Evolutionary conservation across 2,329 filamentous ascomycete species (phyloP).

Genomic region (Pyrenophora teres): DNA sequence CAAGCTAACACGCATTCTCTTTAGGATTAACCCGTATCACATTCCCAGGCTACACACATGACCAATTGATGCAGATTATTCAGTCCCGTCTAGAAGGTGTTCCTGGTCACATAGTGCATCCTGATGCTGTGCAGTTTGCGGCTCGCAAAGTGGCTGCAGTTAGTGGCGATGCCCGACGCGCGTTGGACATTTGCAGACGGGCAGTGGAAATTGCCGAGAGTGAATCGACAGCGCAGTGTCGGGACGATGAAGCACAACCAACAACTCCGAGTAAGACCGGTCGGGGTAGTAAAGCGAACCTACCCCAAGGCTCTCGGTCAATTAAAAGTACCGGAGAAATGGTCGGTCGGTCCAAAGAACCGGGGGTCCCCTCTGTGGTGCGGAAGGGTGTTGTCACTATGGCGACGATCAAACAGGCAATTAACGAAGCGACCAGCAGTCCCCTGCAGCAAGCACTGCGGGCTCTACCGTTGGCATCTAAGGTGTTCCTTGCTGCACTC

Average conservation of each 20-base stretch:
- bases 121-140: conserved; percentile 94
- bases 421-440: conserved; percentile 91
- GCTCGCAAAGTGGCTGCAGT: conserved; percentile 96
- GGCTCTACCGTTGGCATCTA: conserved; percentile 77
- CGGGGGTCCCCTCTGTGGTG: conserved; percentile 19
- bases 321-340: conserved; percentile 27
- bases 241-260: conserved; percentile 50
- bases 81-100: conserved; percentile 90
- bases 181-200: conserved; percentile 90
- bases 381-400: conserved; percentile 75
- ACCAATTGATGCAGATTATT: conserved; percentile 96
- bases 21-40: conserved; percentile 85
- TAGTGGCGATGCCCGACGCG: conserved; percentile 88
- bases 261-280: conserved; percentile 67
- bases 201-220: conserved; percentile 94
- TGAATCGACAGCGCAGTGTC: conserved; percentile 53
- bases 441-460: conserved; percentile 89
- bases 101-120: conserved; percentile 84
- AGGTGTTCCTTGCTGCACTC: conserved; percentile 83
- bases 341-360: conserved; percentile 32
- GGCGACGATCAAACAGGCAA: conserved; percentile 88
- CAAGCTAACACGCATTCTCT: conserved; percentile 37
- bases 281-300: conserved; percentile 42
- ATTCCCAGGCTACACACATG: conserved; percentile 95
- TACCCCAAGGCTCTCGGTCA: conserved; percentile 20